These are phyloP conservation scores for Claviceps capensis DNA, from an alignment of 2,329 filamentous ascomycete species.

Conservation along the genomic window DNA sequence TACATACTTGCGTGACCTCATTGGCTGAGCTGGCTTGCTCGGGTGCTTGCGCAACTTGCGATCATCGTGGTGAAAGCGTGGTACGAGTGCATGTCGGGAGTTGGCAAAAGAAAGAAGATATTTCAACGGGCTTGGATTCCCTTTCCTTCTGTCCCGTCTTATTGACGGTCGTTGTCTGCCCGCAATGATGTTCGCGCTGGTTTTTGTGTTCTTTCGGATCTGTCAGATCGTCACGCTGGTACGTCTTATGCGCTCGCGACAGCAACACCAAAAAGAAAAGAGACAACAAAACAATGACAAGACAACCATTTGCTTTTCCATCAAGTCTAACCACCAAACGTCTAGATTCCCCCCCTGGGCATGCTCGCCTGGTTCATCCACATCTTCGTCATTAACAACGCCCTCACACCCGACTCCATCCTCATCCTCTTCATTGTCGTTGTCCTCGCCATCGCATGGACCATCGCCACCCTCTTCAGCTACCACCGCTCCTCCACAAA, in stretches of 20 bases:
- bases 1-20: no score
- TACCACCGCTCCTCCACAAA: conserved; percentile 50
- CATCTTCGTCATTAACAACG: conserved; percentile 41
- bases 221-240: conserved; percentile 50
- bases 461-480: conserved; percentile 50
- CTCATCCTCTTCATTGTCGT: conserved; percentile 56
- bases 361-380: conserved; percentile 56
- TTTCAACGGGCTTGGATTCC: no score
- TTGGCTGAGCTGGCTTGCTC: no score
- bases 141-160: not conserved
- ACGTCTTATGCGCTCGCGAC: conserved; percentile 13
- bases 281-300: not conserved
- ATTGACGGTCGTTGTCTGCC: conserved; percentile 4
- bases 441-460: conserved; percentile 49
- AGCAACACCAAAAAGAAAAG: not conserved
- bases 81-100: not conserved
- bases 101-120: not conserved
- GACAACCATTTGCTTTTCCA: not conserved
- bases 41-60: no score
- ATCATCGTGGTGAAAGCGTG: not conserved
- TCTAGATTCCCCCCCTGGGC: conserved; percentile 49
- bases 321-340: not conserved
- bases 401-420: conserved; percentile 47
- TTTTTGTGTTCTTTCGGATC: conserved; percentile 50
- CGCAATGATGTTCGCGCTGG: conserved; percentile 48